Conservation (phyloP, 108 stramenopile genomes). For the Schizochytrium sp. region DNA sequence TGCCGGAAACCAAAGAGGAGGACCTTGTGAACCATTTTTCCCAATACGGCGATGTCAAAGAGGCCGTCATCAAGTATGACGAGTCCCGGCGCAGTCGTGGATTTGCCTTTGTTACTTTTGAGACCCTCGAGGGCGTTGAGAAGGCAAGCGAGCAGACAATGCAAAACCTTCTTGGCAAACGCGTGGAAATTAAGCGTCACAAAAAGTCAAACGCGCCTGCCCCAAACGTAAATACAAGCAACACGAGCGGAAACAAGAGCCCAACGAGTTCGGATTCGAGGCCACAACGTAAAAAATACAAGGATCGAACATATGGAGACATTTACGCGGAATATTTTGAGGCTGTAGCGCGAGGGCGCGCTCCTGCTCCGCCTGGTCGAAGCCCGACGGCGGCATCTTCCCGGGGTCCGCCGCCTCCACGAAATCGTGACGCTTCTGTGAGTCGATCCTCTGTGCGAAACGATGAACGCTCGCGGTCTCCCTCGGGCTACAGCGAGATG, state of each 20-base stretch:
- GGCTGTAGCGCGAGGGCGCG: neutral
- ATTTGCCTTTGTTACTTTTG: slow-evolving; percentile 6
- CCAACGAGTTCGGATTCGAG: neutral
- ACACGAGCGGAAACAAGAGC: neutral
- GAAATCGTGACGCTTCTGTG: too few relatives aligned
- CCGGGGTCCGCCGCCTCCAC: neutral
- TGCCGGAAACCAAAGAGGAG: slow-evolving; percentile 6
- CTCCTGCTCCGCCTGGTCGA: neutral
- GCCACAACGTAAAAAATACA: neutral
- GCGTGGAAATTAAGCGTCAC: neutral
- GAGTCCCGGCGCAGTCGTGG: neutral
- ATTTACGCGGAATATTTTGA: neutral
- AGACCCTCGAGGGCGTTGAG: neutral
- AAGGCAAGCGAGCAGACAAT: neutral
- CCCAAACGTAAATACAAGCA: neutral
- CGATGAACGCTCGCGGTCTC: too few relatives aligned
- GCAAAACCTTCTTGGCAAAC: neutral
- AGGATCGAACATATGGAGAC: neutral
- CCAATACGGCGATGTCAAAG: neutral
- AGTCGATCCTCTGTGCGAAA: too few relatives aligned
- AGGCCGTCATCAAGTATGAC: slow-evolving; percentile 6
- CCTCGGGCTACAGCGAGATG: too few relatives aligned
- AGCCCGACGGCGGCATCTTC: neutral
- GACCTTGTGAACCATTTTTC: neutral
- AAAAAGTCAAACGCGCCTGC: neutral